Evolutionary conservation across 345 rosid species (phyloP), one percentile per base, ranked within the genome.

Genomic region (Abelmoschus esculentus): DNA sequence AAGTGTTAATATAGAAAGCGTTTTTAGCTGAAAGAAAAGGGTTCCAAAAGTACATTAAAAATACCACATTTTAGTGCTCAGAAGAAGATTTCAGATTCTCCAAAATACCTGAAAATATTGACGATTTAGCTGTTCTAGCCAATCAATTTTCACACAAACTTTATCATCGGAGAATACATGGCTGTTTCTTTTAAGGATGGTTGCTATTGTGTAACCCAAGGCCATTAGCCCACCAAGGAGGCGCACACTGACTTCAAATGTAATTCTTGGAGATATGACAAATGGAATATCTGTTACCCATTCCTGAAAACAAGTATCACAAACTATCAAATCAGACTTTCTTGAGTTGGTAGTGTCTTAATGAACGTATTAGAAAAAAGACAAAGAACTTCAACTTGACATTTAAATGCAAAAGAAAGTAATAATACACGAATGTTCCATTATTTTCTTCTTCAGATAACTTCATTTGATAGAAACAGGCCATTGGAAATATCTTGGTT

Each of bases 151-250:
- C 74, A 96, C 87, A 70, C 79, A 81, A 49, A 96, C 98, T 75
- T 75, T 86, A 49, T 86, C 95, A 69, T 87, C 87, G 47, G 85
- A 83, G 80, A 92, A 90, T 18, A 85, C 89, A 74, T 92, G 99
- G 82, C 98, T 96, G 71, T 80, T 92, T 77, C 99, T 85, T 84
- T 92, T 89, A 73, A 96, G 98, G 74, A 96, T 96, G 66, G 97
- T 71, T 68, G 98, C 92, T 81, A 96, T 92, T 58, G 98, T 96
- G 79, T 96, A 96, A 73, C 97, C 99, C 78, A 96, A 72, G 52
- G 99, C 95, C 99, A 96, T 96, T 62, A 96, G 86, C 73, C 99
- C 98, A 77, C 99, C 98, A 65, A 96, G 99, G 72, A 96, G 96
- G 62, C 98, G 96, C 64, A 96, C 99, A 46, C 92, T 87, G 56